Evolutionary conservation across 495 filamentous ascomycete species (phyloP).

Genomic region (Extremus antarcticus): DNA sequence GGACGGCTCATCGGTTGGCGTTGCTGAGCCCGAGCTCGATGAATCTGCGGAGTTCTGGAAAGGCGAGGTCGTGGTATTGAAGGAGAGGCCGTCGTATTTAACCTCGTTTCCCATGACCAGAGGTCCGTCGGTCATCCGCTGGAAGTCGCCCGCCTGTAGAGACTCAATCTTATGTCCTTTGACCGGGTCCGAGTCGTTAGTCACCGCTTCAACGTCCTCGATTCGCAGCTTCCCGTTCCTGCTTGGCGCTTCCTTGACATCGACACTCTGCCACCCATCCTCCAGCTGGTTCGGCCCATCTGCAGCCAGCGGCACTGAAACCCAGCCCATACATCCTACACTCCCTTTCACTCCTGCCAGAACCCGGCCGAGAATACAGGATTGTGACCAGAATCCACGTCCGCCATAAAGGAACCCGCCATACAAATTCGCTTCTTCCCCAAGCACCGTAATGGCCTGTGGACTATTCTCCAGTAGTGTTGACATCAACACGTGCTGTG

Average conservation of each 20-base stretch:
- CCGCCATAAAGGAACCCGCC: constrained; percentile 64
- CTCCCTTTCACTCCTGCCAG: constrained; percentile 53
- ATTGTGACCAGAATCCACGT: constrained; percentile 74
- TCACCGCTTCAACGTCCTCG: constrained; percentile 31
- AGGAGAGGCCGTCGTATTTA: constrained; percentile 8
- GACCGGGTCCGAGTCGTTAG: constrained; percentile 42
- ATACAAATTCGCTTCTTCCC: constrained; percentile 58
- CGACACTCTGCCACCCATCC: constrained; percentile 56
- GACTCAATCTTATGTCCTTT: constrained; percentile 38
- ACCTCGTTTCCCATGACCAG: constrained; percentile 12
- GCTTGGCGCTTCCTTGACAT: constrained; percentile 23
- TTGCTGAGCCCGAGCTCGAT: background rate
- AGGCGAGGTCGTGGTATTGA: background rate
- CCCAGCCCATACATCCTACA: constrained; percentile 71
- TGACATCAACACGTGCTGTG: constrained; percentile 67
- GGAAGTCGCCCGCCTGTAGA: constrained; percentile 47
- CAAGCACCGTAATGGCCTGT: constrained; percentile 52
- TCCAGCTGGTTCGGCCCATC: constrained; percentile 28
- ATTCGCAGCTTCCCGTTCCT: constrained; percentile 19
- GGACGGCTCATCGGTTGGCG: background rate
- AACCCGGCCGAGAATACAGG: constrained; percentile 65
- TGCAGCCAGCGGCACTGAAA: constrained; percentile 49
- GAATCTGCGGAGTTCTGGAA: background rate
- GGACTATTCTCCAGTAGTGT: constrained; percentile 67
- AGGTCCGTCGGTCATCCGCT: constrained; percentile 39